Percentiles rank a stretch among this genome's conserved stretches.
Evolutionary conservation across 495 filamentous ascomycete species (phyloP).

Genomic region (Aspergillus taichungensis): DNA sequence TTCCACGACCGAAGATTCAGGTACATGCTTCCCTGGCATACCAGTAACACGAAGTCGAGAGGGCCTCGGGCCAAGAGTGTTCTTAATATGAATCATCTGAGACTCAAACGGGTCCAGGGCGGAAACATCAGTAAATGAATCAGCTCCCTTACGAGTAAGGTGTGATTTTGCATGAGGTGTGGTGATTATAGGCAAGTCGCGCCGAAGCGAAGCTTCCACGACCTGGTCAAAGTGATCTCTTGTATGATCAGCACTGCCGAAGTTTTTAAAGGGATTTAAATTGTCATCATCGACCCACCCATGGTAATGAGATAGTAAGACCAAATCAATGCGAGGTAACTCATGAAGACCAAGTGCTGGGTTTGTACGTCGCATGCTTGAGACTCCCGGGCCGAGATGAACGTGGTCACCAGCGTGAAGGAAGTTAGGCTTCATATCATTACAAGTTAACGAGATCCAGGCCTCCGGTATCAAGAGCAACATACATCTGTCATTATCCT

Average conservation of each 20-base stretch:
- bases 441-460: no score
- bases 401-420: constrained; percentile 61
- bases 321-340: constrained; percentile 51
- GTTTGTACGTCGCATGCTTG: constrained; percentile 42
- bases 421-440: constrained; percentile 61
- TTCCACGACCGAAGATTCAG: constrained; percentile 35
- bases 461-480: no score
- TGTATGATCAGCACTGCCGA: no score
- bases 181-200: constrained; percentile 55
- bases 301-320: constrained; percentile 61
- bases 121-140: constrained; percentile 46
- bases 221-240: constrained; percentile 57
- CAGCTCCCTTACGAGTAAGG: constrained; percentile 32
- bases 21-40: constrained; percentile 66
- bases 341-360: constrained; percentile 53
- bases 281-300: constrained; percentile 19
- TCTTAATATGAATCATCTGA: constrained; percentile 39
- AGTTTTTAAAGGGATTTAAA: neutral
- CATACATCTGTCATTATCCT: constrained; percentile 53
- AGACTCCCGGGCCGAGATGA: constrained; percentile 56
- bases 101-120: constrained; percentile 49
- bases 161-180: constrained; percentile 53
- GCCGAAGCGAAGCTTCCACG: constrained; percentile 48
- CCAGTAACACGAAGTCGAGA: constrained; percentile 48
- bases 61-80: constrained; percentile 2